Conservation (phyloP, 345 rosid species). For the Syzygium jambos region DNA sequence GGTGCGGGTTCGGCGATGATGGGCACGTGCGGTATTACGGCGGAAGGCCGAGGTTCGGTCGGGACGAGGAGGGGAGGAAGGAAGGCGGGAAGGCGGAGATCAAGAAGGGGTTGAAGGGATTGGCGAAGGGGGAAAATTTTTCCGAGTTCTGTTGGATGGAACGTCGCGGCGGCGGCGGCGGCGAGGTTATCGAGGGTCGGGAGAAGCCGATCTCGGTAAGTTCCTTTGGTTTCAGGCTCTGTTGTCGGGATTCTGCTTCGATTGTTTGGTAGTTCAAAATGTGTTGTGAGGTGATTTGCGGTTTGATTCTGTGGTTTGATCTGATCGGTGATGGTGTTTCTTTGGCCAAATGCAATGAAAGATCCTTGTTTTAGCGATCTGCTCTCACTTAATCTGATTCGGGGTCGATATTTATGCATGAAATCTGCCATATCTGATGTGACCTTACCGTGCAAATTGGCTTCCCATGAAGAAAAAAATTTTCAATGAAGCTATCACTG, state of each 20-base stretch:
- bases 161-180: slow-evolving; percentile 19
- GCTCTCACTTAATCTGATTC: background rate
- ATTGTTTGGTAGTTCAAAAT: background rate
- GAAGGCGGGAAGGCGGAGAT: slow-evolving; percentile 21
- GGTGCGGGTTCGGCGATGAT: slow-evolving; percentile 23
- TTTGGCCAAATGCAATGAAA: background rate
- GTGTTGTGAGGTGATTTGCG: background rate
- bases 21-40: slow-evolving; percentile 29
- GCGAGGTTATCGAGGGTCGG: slow-evolving; percentile 22
- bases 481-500: background rate
- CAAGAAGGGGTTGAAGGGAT: slow-evolving; percentile 38
- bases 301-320: background rate
- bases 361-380: background rate
- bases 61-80: slow-evolving; percentile 11
- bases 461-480: background rate
- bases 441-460: background rate
- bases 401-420: background rate
- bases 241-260: background rate
- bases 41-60: slow-evolving; percentile 14
- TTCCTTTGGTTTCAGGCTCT: background rate
- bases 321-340: background rate
- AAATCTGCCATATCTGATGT: background rate
- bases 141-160: slow-evolving; percentile 26
- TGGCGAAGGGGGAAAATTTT: slow-evolving; percentile 35
- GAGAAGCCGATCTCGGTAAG: slow-evolving; percentile 40